Percentiles rank a stretch among this genome's conserved stretches.
Evolutionary conservation across 73 alveolate genomes (phyloP).

Genomic region (Uronychia binucleata): DNA sequence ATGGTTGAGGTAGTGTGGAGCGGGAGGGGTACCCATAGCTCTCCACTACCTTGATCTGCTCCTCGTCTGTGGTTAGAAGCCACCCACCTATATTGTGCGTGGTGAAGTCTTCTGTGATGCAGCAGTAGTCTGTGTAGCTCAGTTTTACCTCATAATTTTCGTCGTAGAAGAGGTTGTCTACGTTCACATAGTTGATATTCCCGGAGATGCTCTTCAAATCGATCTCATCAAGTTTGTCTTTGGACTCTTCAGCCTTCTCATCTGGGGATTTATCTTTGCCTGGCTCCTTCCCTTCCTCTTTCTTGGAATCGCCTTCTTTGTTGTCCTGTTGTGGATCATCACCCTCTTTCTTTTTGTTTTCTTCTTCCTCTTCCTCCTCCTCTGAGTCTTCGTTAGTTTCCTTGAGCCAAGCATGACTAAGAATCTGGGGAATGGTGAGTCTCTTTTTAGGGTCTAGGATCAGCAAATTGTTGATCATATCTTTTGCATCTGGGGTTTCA

Average conservation of each 20-base stretch:
- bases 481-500: no score
- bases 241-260: no score
- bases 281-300: constrained; percentile 9
- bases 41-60: constrained; percentile 18
- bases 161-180: constrained; percentile 46
- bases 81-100: constrained; percentile 33
- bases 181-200: constrained; percentile 51
- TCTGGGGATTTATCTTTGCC: no score
- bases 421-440: constrained; percentile 71
- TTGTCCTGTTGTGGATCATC: constrained; percentile 26
- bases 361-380: neutral
- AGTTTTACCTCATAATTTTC: constrained; percentile 29
- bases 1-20: no score
- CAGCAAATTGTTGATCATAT: constrained; percentile 17
- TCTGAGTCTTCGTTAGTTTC: constrained; percentile 6
- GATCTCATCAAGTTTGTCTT: no score
- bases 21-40: constrained; percentile 30
- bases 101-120: constrained; percentile 46
- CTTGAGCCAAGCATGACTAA: constrained; percentile 84
- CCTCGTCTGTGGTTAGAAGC: no score
- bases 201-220: constrained; percentile 51
- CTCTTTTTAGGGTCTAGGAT: constrained; percentile 68
- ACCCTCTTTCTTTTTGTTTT: neutral
- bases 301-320: constrained; percentile 49
- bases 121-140: constrained; percentile 49